Evolutionary conservation across 148 eudicot genomes (phyloP), one percentile per base, ranked within the genome.

Genomic region (Rhododendron kiyosumense): DNA sequence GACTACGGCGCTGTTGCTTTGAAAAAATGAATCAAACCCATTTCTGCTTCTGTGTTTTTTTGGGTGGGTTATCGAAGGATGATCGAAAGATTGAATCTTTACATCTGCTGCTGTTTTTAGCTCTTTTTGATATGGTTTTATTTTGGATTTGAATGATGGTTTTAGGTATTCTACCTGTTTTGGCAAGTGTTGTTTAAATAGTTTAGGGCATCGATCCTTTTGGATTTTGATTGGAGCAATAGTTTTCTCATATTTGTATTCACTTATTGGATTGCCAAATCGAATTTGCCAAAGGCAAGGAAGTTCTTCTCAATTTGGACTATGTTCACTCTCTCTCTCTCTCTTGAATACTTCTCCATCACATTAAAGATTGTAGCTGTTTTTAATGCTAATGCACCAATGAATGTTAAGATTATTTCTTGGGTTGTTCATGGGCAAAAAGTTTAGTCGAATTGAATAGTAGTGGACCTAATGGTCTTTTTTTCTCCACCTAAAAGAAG

Each of bases 211-310:
- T 54, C 46, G 22, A 52, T 28, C 4, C 4, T 8, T 10, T 41
- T 38, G 26, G 34, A 26, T 81, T 81, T 81, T 46, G 84, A 81
- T 81, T 57, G 84, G 45, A 81, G 84, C 65, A 30, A 20, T 81
- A 3, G 30, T 59, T 24, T n/a, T 32, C 8, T 32, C 38, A 71
- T 82, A 4, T 61, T 63, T 82, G 73, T n/a, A 82, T 41, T 82
- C 38, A 11, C 41, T 43, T 81, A n/a, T 61, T 36, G 57, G 67
- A 24, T 61, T 36, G 30, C 30, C 75, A n/a, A 83, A 65, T 45
- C 41, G n/a, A 43, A 32, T 20, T 5, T 54, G 46, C 38, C 8
- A 0, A 81, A 57, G 69, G 84, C 71, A 18, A 81, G 17, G 61
- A 54, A 81, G 84, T 54, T 34, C 26, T 5, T 30, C 22, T 30